Base-by-base conservation (phyloP, 1,284 basidiomycete genomes). In the Moniliophthora roreri region DNA sequence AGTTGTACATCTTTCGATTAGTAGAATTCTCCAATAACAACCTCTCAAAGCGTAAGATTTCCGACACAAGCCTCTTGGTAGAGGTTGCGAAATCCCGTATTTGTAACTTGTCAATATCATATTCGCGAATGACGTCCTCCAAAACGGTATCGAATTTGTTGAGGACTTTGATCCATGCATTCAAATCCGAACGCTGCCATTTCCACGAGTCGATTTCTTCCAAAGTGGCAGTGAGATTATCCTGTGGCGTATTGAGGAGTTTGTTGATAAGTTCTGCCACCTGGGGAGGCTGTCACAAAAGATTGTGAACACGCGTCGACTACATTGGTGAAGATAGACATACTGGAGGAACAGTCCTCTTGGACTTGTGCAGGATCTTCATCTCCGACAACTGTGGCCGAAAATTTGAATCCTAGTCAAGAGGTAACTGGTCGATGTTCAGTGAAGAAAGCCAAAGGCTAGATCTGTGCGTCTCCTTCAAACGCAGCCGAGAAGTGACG, bases 21-120 rank as follows among this genome's bases (percentile, higher is more conserved):
- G 96, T 99, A 55, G 95, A 97, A 70, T 98, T 98, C 74, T 99
- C 97, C 64, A 99, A 77, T 49, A 99, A 75, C 42, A 99, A 75
- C 51, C 92, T 82, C 70, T 94, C 86, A 62, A 99, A 96, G 60
- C 86, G 80, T 54, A 99, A 80, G 58, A 99, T 88, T 65, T 91
- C 87, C 57, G 88, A 83, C 13, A 97, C 69, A 2, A 87, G 78
- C 55, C 81, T 81, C 77, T 95, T 96, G 38, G 87, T 87, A 41
- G 79, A 71, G 0, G 87, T 83, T 0, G 85, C 85, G 66, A 99
- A 98, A 24, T 82, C 78, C 58, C 87, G 89, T 42, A 85, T 73
- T 70, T 99, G 95, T 2, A 93, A 76, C 60, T 85, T 85, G 69
- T 92, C 89, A 58, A 93, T 77, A 54, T 85, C 83, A 70, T 98